Base-by-base conservation (phyloP, 495 filamentous ascomycete species). In the Lasiosphaeris hirsuta region DNA sequence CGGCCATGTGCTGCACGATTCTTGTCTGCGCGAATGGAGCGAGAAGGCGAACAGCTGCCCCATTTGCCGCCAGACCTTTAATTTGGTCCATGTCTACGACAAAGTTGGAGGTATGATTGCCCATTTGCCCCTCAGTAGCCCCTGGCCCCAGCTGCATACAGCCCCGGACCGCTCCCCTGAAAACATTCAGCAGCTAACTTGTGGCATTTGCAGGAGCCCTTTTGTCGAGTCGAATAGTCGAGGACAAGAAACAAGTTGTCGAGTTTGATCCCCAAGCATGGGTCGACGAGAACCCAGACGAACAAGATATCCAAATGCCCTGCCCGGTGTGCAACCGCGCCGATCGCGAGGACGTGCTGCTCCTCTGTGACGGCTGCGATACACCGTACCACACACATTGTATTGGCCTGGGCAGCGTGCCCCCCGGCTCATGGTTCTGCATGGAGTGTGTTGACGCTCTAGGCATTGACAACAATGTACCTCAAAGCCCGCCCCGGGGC, bases 31-130 rank as follows among this genome's bases (percentile, higher is more conserved):
- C 63, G 89, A 90, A 56, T 99, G 94, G 94, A 90, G 88, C 34
- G 90, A 94, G 73, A 85, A 93, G 66, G 93, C 95, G 54, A 99
- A 97, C 73, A 96, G 91, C 68, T 99, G 94, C 68, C 94, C 94
- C 11, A 95, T 97, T 70, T 99, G 94, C 71, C 89, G 94, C 55
- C 86, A 87, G 64, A 86, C 78, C 63, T 97, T 97, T 75, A 90
- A 97, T 72, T 70, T 85, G 63, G 95, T 97, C 53, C 85, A 92
- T 66, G 86, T 97, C 52, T 88, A 84, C 63, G 83, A 87, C 57
- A 82, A 77, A 54, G 70, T 89, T 68, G 87, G 86, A 78, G 90
- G 91, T 95, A 81, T 73, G 83, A 79, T 60, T 13, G 15, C n/a
- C 44, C 49, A 17, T 13, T 38, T 19, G 41, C 51, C 17, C 19